Evolutionary conservation across 2,329 filamentous ascomycete species (phyloP).

Genomic region (Neophaeococcomyces aloes): DNA sequence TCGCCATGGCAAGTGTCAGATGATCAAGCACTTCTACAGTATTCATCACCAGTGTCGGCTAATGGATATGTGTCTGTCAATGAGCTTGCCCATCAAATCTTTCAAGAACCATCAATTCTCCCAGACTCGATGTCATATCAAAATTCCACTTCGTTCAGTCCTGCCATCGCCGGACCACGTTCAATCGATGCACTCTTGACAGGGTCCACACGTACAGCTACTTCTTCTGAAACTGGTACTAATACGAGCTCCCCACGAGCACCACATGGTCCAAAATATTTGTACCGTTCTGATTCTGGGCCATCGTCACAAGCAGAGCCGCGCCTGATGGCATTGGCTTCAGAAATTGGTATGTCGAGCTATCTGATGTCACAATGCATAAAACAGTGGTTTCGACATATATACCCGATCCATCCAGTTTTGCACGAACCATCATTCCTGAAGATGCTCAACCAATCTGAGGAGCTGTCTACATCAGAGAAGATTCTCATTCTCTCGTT

Average conservation of each 20-base stretch:
- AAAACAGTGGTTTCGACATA: conserved; percentile 20
- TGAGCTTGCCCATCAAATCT: conserved; percentile 21
- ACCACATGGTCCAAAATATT: conserved; percentile 14
- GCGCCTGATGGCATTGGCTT: conserved; percentile 15
- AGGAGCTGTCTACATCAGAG: conserved; percentile 18
- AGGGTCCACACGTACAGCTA: conserved; percentile 3
- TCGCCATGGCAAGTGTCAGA: conserved; percentile 20
- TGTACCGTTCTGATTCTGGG: conserved; percentile 20
- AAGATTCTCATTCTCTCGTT: conserved; percentile 20
- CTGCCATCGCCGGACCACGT: conserved; percentile 12
- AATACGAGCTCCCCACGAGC: conserved; percentile 17
- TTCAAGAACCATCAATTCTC: conserved; percentile 12
- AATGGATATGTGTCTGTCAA: conserved; percentile 20
- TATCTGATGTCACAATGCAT: conserved; percentile 22
- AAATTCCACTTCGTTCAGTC: neutral
- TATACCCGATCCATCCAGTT: conserved; percentile 20
- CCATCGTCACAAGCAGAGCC: conserved; percentile 12
- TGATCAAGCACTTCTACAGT: conserved; percentile 14
- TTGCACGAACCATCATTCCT: conserved; percentile 19
- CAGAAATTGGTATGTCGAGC: conserved; percentile 19
- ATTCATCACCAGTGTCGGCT: conserved; percentile 17
- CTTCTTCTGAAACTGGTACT: conserved; percentile 14
- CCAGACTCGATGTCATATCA: neutral
- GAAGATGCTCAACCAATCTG: conserved; percentile 13
- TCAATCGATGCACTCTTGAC: conserved; percentile 18